Evolutionary conservation across 176 grass and related monocot species (phyloP), one percentile per base, ranked within the genome.

Genomic region (Pharus latifolius): DNA sequence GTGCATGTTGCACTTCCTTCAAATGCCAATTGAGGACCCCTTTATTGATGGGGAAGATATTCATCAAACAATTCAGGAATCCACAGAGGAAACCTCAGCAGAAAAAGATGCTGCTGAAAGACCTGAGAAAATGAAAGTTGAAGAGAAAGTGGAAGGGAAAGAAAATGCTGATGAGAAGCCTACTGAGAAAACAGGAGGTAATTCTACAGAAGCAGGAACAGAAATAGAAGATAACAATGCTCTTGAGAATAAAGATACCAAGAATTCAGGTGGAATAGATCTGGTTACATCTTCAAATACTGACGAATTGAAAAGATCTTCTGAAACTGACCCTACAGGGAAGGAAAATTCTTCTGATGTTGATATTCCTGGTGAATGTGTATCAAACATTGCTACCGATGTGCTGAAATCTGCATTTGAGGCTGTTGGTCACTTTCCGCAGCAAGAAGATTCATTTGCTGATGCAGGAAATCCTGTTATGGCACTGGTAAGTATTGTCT

Each of bases 391-490:
- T 88, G 90, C 82, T 83, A 81, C 91, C 49, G 82, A 94, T 85
- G 78, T 84, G 14, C 49, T 99, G 61, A 95, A 91, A 85, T 78
- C 79, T 67, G 96, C 96, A 73, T 99, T 99, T 20, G 69, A 91
- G 67, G 79, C 90, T 28, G 87, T 86, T 65, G 90, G 90, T 72
- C 77, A 84, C 70, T 86, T 76, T 52, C 84, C 87, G 49, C 84
- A 88, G 61, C 53, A 73, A 72, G 82, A 73, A 86, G 77, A 81
- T 76, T 94, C 96, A 46, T 99, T 99, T 85, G 76, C 79, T 56
- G 87, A 99, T 56, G 84, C 87, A 68, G 96, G 96, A 63, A 94
- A 99, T 67, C 96, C 96, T 53, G 90, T 99, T 67, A 99, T 99
- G 87, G 84, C 96, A 73, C 50, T 99, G 69, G 96, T 95, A 81